phyloP scores from a whole-genome alignment of 495 filamentous ascomycete species.

The Pseudevernia furfuracea region DNA sequence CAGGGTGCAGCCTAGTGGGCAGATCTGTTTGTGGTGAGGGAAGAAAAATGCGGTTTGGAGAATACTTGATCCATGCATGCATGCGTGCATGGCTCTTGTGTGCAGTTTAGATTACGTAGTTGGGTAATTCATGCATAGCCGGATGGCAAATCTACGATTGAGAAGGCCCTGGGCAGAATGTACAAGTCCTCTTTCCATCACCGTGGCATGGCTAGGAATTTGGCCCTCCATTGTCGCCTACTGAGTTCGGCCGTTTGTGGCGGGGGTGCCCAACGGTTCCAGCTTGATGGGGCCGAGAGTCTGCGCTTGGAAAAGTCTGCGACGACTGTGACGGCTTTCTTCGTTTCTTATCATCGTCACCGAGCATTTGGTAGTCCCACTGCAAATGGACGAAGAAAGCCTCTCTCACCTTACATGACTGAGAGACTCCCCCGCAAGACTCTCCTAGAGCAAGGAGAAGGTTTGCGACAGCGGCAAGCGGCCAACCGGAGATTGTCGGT shows the following conservation, averaged over 20 bases:
- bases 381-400: background rate
- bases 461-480: background rate
- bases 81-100: too few relatives aligned
- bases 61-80: background rate
- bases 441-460: background rate
- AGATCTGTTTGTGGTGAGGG: conserved; percentile 19
- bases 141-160: background rate
- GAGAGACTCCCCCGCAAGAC: too few relatives aligned
- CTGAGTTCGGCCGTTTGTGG: background rate
- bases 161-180: background rate
- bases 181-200: background rate
- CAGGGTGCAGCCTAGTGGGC: conserved; percentile 21
- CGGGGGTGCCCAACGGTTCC: background rate
- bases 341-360: background rate
- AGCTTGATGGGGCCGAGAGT: background rate
- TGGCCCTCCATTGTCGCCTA: background rate
- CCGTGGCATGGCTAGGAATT: background rate
- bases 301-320: background rate
- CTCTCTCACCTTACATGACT: background rate
- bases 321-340: background rate
- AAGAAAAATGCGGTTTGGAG: background rate
- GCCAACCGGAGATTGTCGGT: background rate
- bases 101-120: background rate
- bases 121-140: background rate
- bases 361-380: background rate